These are phyloP conservation scores for Krasilnikovozyma curviuscula DNA, from an alignment of 768 basidiomycete species.

Conservation along the genomic window DNA sequence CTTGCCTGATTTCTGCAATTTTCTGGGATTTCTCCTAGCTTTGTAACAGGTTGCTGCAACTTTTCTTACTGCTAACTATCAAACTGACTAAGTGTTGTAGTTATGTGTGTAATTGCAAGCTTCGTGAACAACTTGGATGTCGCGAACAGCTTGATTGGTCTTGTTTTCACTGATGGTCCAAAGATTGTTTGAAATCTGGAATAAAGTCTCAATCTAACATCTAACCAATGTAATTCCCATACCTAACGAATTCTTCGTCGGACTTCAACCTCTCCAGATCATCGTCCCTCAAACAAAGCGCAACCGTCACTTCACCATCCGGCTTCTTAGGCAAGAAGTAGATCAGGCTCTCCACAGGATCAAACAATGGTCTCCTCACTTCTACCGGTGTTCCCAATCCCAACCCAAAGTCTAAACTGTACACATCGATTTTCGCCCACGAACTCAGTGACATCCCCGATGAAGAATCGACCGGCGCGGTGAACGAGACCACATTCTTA, in stretches of 20 bases:
- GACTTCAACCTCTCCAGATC: background rate
- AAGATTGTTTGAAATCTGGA: too few relatives aligned
- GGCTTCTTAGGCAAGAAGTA: conserved; percentile 2
- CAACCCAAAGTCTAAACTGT: conserved; percentile 7
- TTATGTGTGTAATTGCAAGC: too few relatives aligned
- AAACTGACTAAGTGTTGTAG: too few relatives aligned
- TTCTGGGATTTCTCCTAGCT: too few relatives aligned
- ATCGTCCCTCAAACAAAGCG: background rate
- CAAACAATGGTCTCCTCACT: background rate
- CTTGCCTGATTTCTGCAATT: too few relatives aligned
- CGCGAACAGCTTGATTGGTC: too few relatives aligned
- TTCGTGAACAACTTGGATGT: too few relatives aligned
- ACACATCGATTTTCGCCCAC: conserved; percentile 9
- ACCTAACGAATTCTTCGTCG: background rate
- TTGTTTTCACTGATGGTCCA: too few relatives aligned
- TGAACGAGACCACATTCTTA: conserved; percentile 2
- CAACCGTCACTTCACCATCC: background rate
- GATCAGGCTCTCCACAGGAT: background rate
- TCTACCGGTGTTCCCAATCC: conserved; percentile 6
- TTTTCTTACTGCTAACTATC: too few relatives aligned
- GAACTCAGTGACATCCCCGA: conserved; percentile 9
- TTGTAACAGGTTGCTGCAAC: too few relatives aligned
- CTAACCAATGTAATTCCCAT: conserved; percentile 1
- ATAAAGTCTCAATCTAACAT: too few relatives aligned
- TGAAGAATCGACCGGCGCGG: background rate